Percentiles rank a stretch among this genome's conserved stretches.
These are phyloP conservation scores for Phytopythium chamaehyphon DNA, from an alignment of 352 stramenopile genomes.

Conservation along the genomic window DNA sequence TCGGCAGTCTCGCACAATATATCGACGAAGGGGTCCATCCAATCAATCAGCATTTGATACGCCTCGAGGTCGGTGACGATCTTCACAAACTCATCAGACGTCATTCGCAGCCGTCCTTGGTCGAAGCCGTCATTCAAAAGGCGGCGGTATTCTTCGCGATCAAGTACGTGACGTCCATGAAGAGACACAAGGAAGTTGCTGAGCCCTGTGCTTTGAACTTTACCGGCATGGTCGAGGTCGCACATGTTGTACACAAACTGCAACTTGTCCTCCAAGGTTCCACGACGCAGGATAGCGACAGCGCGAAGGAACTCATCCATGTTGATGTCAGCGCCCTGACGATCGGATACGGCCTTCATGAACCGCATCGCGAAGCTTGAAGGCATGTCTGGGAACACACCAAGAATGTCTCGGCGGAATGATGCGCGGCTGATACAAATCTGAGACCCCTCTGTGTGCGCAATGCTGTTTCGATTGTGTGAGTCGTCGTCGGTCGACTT, in stretches of 20 bases:
- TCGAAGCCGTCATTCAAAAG: conserved; percentile 80
- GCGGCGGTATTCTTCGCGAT: conserved; percentile 67
- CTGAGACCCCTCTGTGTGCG: conserved; percentile 67
- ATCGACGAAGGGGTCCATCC: conserved; percentile 84
- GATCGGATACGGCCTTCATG: conserved; percentile 85
- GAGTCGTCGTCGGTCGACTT: conserved; percentile 20
- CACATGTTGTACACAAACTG: conserved; percentile 87
- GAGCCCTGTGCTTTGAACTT: conserved; percentile 81
- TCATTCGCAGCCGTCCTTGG: conserved; percentile 74
- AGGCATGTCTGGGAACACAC: conserved; percentile 87
- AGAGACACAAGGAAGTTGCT: conserved; percentile 86
- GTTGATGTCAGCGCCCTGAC: conserved; percentile 79
- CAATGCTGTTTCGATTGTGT: conserved; percentile 37
- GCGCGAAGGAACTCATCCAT: conserved; percentile 87
- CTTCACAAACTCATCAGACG: conserved; percentile 63
- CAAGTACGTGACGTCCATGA: conserved; percentile 69
- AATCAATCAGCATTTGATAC: conserved; percentile 62
- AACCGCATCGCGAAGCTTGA: conserved; percentile 88
- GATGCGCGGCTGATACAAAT: conserved; percentile 80
- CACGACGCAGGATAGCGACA: conserved; percentile 70
- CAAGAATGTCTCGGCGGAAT: conserved; percentile 82
- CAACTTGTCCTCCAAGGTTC: conserved; percentile 71
- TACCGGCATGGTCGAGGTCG: conserved; percentile 80
- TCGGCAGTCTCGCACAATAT: conserved; percentile 82
- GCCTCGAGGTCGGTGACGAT: conserved; percentile 51